These are phyloP conservation scores for Boehmeria nivea DNA, from an alignment of 306 rosid genomes.

Conservation along the genomic window DNA sequence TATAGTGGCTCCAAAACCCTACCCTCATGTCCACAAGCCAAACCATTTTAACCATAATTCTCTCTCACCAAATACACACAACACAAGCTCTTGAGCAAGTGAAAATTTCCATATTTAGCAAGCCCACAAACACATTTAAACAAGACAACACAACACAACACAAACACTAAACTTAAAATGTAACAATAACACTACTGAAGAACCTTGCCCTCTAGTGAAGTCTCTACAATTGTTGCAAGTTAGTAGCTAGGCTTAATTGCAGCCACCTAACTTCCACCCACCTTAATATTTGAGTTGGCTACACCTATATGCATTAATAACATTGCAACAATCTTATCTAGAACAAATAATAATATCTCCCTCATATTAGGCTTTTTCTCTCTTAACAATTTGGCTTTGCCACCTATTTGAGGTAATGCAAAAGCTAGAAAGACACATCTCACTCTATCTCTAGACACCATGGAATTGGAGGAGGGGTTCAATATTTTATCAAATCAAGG, in stretches of 20 bases:
- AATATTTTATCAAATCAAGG: conserved; percentile 31
- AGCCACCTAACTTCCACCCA: conserved; percentile 55
- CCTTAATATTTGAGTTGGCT: conserved; percentile 44
- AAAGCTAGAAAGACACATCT: conserved; percentile 28
- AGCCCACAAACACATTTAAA: background rate
- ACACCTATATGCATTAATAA: conserved; percentile 67
- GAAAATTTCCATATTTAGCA: background rate
- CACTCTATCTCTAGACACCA: conserved; percentile 19
- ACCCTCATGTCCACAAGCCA: conserved; percentile 15
- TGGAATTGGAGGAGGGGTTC: conserved; percentile 11
- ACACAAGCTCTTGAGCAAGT: conserved; percentile 6
- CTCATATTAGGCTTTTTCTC: conserved; percentile 21
- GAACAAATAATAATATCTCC: conserved; percentile 32
- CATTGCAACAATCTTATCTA: conserved; percentile 47
- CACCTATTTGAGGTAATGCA: conserved; percentile 22
- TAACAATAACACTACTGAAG: conserved; percentile 22
- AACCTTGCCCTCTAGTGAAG: too few relatives aligned
- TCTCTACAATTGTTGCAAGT: conserved; percentile 24
- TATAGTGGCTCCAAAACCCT: conserved; percentile 22
- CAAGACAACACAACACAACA: background rate
- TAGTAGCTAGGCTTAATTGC: conserved; percentile 50
- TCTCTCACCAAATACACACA: too few relatives aligned
- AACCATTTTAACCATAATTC: conserved; percentile 5
- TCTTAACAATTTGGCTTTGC: conserved; percentile 25
- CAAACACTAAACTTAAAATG: conserved; percentile 3